Conservation (phyloP, 768 basidiomycete species). For the Suillus decipiens region DNA sequence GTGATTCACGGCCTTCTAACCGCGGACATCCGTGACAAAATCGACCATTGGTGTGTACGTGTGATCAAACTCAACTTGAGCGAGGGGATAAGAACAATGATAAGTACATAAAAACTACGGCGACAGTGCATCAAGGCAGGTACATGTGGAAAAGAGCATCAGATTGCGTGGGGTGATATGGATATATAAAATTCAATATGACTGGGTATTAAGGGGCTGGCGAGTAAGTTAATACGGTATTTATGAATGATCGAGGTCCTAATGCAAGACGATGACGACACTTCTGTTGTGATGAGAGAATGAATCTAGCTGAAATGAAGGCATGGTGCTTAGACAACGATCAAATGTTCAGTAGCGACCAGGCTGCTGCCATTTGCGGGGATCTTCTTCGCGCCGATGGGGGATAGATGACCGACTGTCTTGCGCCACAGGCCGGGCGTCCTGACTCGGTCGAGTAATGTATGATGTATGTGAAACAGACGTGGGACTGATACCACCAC, state of each 20-base stretch:
- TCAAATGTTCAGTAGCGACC: conserved; percentile 45
- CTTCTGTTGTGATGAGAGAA: conserved; percentile 24
- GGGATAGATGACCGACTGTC: conserved; percentile 26
- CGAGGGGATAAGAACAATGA: conserved; percentile 14
- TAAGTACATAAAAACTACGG: conserved; percentile 32
- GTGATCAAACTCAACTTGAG: conserved; percentile 6
- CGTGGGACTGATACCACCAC: conserved; percentile 33
- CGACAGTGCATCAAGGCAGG: conserved; percentile 23
- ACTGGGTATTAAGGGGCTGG: conserved; percentile 37
- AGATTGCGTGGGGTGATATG: conserved; percentile 27
- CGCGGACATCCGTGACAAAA: conserved; percentile 31
- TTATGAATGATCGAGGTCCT: conserved; percentile 41
- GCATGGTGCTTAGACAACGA: conserved; percentile 29
- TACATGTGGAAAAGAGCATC: conserved; percentile 24
- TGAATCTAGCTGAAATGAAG: conserved; percentile 38
- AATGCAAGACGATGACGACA: conserved; percentile 38
- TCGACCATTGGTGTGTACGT: conserved; percentile 1
- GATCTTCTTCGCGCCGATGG: conserved; percentile 50
- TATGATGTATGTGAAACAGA: conserved; percentile 37
- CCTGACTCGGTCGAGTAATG: conserved; percentile 41
- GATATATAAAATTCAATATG: conserved; percentile 35
- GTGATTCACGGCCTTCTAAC: conserved; percentile 19
- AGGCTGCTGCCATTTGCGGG: conserved; percentile 49
- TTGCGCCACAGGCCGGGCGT: conserved; percentile 38
- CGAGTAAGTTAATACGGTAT: conserved; percentile 36